A percentile compares a stretch with the other conserved stretches of the same genome.
Evolutionary conservation across 352 stramenopile genomes (phyloP).

Genomic region (Elongisporangium anandrum): DNA sequence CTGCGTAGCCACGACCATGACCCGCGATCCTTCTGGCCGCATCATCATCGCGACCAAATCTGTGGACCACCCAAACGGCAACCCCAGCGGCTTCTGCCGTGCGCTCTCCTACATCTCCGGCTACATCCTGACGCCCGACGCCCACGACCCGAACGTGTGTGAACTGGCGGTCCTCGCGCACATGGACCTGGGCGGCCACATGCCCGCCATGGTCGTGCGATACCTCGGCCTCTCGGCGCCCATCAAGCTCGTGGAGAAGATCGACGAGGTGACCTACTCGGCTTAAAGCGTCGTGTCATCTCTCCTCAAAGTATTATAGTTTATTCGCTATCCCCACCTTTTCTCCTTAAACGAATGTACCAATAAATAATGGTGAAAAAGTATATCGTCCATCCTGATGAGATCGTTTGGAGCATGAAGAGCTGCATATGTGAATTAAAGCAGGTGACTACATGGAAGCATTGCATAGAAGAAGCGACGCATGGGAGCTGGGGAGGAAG

Average conservation of each 20-base stretch:
- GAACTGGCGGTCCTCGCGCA: conserved; percentile 67
- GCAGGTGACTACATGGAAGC: too few species aligned
- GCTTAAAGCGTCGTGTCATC: conserved; percentile 11
- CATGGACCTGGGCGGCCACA: conserved; percentile 71
- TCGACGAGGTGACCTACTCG: conserved; percentile 32
- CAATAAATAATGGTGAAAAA: too few species aligned
- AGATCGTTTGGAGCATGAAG: too few species aligned
- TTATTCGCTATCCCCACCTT: too few species aligned
- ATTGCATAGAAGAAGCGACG: too few species aligned
- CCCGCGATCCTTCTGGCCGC: conserved; percentile 39
- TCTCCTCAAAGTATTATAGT: too few species aligned
- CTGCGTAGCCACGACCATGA: conserved; percentile 55
- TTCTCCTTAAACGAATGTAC: too few species aligned
- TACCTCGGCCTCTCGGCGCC: conserved; percentile 72
- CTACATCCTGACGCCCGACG: conserved; percentile 63
- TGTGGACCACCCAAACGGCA: conserved; percentile 45
- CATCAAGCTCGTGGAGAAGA: conserved; percentile 84
- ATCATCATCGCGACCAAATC: conserved; percentile 69
- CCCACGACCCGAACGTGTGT: conserved; percentile 57
- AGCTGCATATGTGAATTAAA: too few species aligned
- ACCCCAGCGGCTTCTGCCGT: conserved; percentile 45
- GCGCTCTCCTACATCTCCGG: conserved; percentile 52
- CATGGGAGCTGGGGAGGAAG: too few species aligned
- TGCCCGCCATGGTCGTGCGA: conserved; percentile 66
- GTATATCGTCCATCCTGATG: too few species aligned